Evolutionary conservation across 1,139 yeast genomes (phyloP), one percentile per base, ranked within the genome.

Genomic region (Yamadazyma buinensis): DNA sequence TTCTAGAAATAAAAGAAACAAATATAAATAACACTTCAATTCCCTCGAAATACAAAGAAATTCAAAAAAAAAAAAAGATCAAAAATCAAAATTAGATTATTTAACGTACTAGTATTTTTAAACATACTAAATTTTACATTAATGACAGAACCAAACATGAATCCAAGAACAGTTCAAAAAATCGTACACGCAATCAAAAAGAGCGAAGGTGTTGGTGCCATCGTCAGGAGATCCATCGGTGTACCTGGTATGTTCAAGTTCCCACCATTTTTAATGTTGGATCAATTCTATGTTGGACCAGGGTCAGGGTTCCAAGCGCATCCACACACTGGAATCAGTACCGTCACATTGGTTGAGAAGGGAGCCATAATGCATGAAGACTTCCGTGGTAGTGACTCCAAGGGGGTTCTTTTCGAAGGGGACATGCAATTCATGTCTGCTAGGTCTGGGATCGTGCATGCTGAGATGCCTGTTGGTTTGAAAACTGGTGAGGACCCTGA

Each of bases 371-470:
- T 94, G 20, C 97, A 88, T 57, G 95, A 86, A 57, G 97, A 88
- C 57, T 86, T 87, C 64, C 5, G 19, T 5, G 19, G 19, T 17
- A 7, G 19, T 17, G 85, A 95, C 3, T 67, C 82, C 23, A 72
- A 75, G 38, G 96, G 96, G 36, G 70, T 86, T 15, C 64, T 88
- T 37, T 75, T 77, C 39, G 80, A 88, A 15, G 97, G 96, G 34
- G 97, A 88, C 54, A 66, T 88, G 47, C 97, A 88, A 61, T 87
- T 88, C 55, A 88, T 88, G 95, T 88, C 96, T 38, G 96, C 96
- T 7, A 96, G 97, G 37, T 76, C 72, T 46, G 97, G 95, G 36
- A 77, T 87, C 29, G 87, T 85, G 26, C 95, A 87, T 52, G 76
- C 88, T 5, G 95, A 85, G 52, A 84, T 85, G 78, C 95, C 95